Conservation (phyloP, 2,329 filamentous ascomycete genomes). For the Aspergillus vadensis region DNA sequence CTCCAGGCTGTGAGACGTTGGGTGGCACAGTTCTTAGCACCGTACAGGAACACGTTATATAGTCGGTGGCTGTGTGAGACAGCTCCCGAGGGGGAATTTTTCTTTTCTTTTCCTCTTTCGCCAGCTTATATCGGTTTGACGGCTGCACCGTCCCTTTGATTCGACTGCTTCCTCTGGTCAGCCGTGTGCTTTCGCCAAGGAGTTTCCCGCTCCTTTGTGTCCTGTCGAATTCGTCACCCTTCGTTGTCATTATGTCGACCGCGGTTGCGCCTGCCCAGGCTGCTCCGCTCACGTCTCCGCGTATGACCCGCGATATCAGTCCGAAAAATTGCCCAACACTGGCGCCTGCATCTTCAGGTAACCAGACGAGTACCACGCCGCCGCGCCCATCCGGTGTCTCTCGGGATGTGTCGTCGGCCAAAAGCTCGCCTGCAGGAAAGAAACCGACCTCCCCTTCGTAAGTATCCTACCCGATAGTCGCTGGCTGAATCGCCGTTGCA, state of each 20-base stretch:
- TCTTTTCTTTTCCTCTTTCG: neutral
- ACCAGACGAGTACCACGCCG: conserved; percentile 38
- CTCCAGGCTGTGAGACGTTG: conserved; percentile 10
- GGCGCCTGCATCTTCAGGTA: conserved; percentile 38
- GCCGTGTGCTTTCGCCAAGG: conserved; percentile 2
- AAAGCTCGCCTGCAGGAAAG: conserved; percentile 39
- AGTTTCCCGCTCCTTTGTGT: neutral
- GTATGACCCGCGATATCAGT: conserved; percentile 47
- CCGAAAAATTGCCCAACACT: conserved; percentile 48
- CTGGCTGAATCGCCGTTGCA: neutral
- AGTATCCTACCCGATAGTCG: conserved; percentile 34
- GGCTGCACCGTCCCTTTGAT: neutral
- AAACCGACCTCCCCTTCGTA: conserved; percentile 50
- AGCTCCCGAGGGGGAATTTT: neutral
- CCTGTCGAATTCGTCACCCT: neutral
- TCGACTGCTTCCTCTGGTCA: conserved; percentile 5
- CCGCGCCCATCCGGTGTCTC: conserved; percentile 34
- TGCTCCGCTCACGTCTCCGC: conserved; percentile 47
- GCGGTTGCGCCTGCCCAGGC: conserved; percentile 50
- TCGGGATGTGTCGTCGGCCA: conserved; percentile 37
- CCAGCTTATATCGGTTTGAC: conserved; percentile 8
- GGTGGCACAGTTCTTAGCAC: conserved; percentile 14
- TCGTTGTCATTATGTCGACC: conserved; percentile 46
- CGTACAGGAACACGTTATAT: conserved; percentile 10
- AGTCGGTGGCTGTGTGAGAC: conserved; percentile 17